These are phyloP conservation scores for Metschnikowia sp. DNA, from an alignment of 805 yeast genomes.

Conservation along the genomic window DNA sequence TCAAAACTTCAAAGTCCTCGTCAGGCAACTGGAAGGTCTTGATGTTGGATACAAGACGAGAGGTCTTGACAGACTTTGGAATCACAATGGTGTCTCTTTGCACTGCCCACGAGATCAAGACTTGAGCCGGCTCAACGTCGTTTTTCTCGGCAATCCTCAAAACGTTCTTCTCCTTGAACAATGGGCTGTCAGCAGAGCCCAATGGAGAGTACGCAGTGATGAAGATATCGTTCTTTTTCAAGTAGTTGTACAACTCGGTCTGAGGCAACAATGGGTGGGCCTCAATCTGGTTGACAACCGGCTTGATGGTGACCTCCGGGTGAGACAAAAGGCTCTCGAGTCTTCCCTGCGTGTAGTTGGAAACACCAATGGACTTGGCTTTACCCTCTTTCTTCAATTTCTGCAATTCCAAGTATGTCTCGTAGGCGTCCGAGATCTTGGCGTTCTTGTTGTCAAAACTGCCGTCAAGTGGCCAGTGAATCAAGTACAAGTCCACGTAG, in stretches of 20 bases:
- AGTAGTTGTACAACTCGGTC: constrained; percentile 38
- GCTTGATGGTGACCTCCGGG: constrained; percentile 29
- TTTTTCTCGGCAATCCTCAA: constrained; percentile 23
- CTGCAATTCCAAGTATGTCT: constrained; percentile 36
- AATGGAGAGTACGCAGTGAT: constrained; percentile 60
- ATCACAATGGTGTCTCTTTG: constrained; percentile 52
- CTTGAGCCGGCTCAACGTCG: constrained; percentile 45
- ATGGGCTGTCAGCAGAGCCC: constrained; percentile 66
- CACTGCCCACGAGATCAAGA: constrained; percentile 58
- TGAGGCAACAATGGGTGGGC: constrained; percentile 35
- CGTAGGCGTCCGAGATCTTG: constrained; percentile 26
- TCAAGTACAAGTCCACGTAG: constrained; percentile 71
- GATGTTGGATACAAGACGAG: constrained; percentile 35
- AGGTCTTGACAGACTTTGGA: constrained; percentile 22
- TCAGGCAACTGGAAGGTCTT: constrained; percentile 31
- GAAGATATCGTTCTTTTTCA: constrained; percentile 33
- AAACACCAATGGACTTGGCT: constrained; percentile 55
- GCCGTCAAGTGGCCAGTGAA: constrained; percentile 54
- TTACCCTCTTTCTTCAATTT: constrained; percentile 55
- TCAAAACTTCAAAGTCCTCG: constrained; percentile 36
- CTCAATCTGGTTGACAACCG: constrained; percentile 53
- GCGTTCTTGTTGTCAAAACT: constrained; percentile 23
- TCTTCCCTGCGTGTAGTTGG: constrained; percentile 32
- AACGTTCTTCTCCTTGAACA: constrained; percentile 39
- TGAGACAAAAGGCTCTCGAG: constrained; percentile 21